phyloP scores from a whole-genome alignment of 495 filamentous ascomycete species.

The Aspergillus leporis region DNA sequence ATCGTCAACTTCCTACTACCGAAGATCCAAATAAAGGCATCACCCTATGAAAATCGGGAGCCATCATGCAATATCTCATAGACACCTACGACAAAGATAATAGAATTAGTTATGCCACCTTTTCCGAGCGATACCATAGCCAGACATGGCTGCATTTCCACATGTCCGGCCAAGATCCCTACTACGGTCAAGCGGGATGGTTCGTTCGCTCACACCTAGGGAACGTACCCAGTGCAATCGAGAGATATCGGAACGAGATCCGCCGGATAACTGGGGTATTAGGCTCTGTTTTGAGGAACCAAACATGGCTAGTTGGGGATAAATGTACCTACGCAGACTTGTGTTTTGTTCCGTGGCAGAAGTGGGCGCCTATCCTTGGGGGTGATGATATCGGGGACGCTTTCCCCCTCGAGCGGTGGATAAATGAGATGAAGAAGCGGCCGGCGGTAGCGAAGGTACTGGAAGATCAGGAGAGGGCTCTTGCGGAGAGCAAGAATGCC shows the following conservation, averaged over 20 bases:
- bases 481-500: too few relatives aligned
- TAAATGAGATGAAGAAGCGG: too few relatives aligned
- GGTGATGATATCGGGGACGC: too few relatives aligned
- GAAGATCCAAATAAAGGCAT: conserved; percentile 13
- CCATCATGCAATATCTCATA: conserved; percentile 40
- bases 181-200: conserved; percentile 13
- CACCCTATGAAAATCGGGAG: conserved; percentile 16
- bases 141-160: conserved; percentile 46
- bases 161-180: conserved; percentile 16
- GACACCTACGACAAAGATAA: conserved; percentile 37
- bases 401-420: too few relatives aligned
- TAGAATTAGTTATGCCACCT: conserved; percentile 24
- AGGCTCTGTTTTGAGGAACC: conserved; percentile 33
- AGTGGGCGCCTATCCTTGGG: too few relatives aligned
- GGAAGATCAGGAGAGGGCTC: too few relatives aligned
- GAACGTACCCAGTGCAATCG: conserved; percentile 42
- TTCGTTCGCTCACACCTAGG: conserved; percentile 44
- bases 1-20: conserved; percentile 10
- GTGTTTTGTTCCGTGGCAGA: conserved; percentile 43
- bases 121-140: conserved; percentile 31
- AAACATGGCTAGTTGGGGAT: conserved; percentile 51
- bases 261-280: conserved; percentile 49
- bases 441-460: too few relatives aligned
- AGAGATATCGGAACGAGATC: conserved; percentile 50
- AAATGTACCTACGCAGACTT: conserved; percentile 52